Evolutionary conservation across 1,284 basidiomycete genomes (phyloP), one percentile per base, ranked within the genome.

Genomic region (Ganoderma boninense): DNA sequence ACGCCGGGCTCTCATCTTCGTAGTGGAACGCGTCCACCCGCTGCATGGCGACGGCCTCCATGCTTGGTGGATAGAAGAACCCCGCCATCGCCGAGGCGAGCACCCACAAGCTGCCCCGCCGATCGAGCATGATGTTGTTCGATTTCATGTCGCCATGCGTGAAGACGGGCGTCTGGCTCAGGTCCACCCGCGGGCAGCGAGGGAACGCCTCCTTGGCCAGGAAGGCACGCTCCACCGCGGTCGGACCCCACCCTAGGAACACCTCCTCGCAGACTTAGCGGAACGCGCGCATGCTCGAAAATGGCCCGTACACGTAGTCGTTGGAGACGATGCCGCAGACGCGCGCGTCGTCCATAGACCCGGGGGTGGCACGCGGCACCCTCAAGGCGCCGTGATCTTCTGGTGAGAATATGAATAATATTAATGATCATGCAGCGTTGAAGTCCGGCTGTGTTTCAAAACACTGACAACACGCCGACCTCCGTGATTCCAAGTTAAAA

Each of bases 81-180:
- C 73, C 73, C 0, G 69, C 65, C 8, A 67, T 54, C 0, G 20
- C 73, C 76, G 75, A 78, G 54, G 77, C 77, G 6, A 77, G 42
- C 5, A 77, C 32, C 76, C 77, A 78, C 43, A 78, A 62, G 26
- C 61, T 44, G 1, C 73, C 74, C 5, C 71, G 63, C 16, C 73
- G 69, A 40, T 71, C 69, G 38, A 76, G 68, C 4, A 76, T 7
- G 14, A 75, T 60, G 57, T 77, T 76, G 46, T 69, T 73, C 29
- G 49, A 16, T 44, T 77, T 75, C 13, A 77, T 69, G 43, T 78
- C 76, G n/a, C 64, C 71, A 63, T 78, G 76, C 6, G 65, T 74
- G 54, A 76, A 75, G 10, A 74, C 72, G 0, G 73, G 68, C 4
- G 71, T 68, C 70, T 70, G 66, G 44, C n/a, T n/a, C n/a, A n/a